phyloP scores from a whole-genome alignment of 1,284 basidiomycete species.

The Veloboletus limbatus region DNA sequence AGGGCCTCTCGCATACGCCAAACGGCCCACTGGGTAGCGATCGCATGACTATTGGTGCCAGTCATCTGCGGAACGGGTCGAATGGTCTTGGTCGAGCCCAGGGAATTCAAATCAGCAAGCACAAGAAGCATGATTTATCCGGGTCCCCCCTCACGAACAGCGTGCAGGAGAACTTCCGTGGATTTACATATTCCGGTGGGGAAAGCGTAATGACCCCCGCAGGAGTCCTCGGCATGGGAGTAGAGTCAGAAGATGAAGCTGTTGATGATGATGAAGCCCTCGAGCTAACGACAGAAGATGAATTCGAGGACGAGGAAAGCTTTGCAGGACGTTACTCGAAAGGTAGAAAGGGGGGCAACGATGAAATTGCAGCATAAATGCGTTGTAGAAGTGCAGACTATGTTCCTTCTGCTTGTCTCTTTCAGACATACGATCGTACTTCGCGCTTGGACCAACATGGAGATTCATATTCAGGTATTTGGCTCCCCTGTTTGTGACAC shows the following conservation, averaged over 20 bases:
- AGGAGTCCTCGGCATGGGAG: slow-evolving; percentile 36
- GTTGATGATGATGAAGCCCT: slow-evolving; percentile 44
- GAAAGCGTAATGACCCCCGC: slow-evolving; percentile 58
- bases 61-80: slow-evolving; percentile 11
- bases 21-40: slow-evolving; percentile 76
- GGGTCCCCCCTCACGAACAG: slow-evolving; percentile 79
- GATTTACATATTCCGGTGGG: slow-evolving; percentile 87
- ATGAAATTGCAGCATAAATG: slow-evolving; percentile 38
- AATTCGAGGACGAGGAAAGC: slow-evolving; percentile 56
- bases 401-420: slow-evolving; percentile 9
- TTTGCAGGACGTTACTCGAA: slow-evolving; percentile 64
- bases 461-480: slow-evolving; percentile 18
- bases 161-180: slow-evolving; percentile 92
- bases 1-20: slow-evolving; percentile 51
- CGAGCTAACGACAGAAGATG: slow-evolving; percentile 61
- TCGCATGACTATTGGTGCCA: slow-evolving; percentile 21
- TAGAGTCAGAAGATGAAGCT: slow-evolving; percentile 44
- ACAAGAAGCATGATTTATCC: slow-evolving; percentile 45
- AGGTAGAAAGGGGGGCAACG: slow-evolving; percentile 46
- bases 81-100: slow-evolving; percentile 29
- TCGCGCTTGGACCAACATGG: slow-evolving; percentile 21
- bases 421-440: slow-evolving; percentile 3
- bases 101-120: slow-evolving; percentile 56
- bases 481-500: slow-evolving; percentile 7
- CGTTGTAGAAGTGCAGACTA: slow-evolving; percentile 7